phyloP scores from a whole-genome alignment of 768 basidiomycete genomes.

The Suillus brevipes region DNA sequence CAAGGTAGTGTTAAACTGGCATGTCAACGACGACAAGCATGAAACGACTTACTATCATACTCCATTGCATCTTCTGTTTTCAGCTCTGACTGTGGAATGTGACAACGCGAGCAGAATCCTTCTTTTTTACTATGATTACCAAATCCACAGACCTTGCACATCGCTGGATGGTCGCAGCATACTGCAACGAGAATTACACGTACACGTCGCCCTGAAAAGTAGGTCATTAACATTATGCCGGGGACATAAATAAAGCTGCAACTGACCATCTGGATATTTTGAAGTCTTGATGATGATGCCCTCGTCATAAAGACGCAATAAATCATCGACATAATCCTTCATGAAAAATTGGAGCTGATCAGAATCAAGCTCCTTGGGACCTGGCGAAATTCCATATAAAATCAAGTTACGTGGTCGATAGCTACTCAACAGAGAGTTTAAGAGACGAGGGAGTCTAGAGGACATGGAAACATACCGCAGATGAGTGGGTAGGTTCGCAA shows the following conservation, averaged over 20 bases:
- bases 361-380: conserved; percentile 28
- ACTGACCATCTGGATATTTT: conserved; percentile 19
- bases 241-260: too few relatives aligned
- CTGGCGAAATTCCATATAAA: conserved; percentile 21
- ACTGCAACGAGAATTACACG: conserved; percentile 27
- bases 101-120: too few relatives aligned
- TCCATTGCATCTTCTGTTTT: too few relatives aligned
- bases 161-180: conserved; percentile 31
- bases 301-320: conserved; percentile 26
- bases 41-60: too few relatives aligned
- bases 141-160: conserved; percentile 21
- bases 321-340: conserved; percentile 30
- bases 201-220: conserved; percentile 10
- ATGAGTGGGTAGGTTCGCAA: too few relatives aligned
- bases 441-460: too few relatives aligned
- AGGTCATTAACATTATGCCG: too few relatives aligned
- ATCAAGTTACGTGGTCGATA: conserved; percentile 24
- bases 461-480: too few relatives aligned
- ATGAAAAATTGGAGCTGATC: conserved; percentile 29
- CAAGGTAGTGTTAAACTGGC: too few relatives aligned
- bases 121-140: too few relatives aligned
- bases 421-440: conserved; percentile 7
- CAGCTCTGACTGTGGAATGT: too few relatives aligned
- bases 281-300: conserved; percentile 18
- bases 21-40: too few relatives aligned